These are phyloP conservation scores for Punica granatum DNA, from an alignment of 345 rosid species.

Conservation along the genomic window DNA sequence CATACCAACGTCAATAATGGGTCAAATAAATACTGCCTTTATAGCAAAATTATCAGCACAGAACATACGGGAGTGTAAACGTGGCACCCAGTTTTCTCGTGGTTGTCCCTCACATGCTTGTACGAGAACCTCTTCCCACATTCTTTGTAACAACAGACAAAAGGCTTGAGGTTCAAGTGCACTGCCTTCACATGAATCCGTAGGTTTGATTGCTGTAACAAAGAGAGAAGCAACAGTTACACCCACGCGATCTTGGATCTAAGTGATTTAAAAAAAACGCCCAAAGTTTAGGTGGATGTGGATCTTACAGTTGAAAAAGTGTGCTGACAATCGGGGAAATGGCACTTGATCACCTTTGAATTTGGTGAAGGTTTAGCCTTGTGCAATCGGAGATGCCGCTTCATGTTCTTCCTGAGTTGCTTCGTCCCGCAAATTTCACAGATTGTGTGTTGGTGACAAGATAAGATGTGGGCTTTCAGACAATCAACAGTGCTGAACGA, in stretches of 20 bases:
- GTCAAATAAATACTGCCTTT: background rate
- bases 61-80: conserved; percentile 49
- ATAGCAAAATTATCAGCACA: background rate
- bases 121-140: conserved; percentile 69
- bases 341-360: conserved; percentile 41
- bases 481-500: conserved; percentile 62
- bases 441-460: conserved; percentile 48
- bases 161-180: conserved; percentile 48
- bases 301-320: conserved; percentile 60
- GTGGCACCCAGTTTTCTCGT: conserved; percentile 55
- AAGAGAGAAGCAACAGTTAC: background rate
- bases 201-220: conserved; percentile 58
- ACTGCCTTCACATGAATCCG: conserved; percentile 61
- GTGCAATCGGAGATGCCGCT: conserved; percentile 63
- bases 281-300: background rate
- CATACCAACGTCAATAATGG: background rate
- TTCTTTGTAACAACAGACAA: conserved; percentile 42
- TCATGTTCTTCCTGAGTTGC: conserved; percentile 67
- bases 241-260: background rate
- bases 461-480: conserved; percentile 52
- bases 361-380: conserved; percentile 27
- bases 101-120: conserved; percentile 77
- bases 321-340: conserved; percentile 45
- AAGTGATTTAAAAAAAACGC: background rate
- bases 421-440: conserved; percentile 63